Evolutionary conservation across 2,329 filamentous ascomycete species (phyloP).

Genomic region (Rutstroemia sp.): DNA sequence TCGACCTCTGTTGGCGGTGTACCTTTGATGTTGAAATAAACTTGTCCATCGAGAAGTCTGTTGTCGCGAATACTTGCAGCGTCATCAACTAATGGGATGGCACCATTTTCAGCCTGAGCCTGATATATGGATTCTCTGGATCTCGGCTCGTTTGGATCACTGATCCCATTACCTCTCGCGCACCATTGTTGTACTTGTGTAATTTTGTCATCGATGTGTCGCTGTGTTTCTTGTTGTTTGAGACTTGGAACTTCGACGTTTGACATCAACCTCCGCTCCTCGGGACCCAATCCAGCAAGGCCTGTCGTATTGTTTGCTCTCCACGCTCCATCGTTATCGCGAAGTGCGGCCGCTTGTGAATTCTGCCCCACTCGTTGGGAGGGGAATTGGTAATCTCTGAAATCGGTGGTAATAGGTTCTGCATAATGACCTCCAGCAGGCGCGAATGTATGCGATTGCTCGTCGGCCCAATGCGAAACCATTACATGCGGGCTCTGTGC

Average conservation of each 20-base stretch:
- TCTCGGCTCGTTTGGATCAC: conserved; percentile 17
- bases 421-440: conserved; percentile 9
- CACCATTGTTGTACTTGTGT: conserved; percentile 30
- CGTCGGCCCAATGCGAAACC: conserved; percentile 21
- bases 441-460: conserved; percentile 8
- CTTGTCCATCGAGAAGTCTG: conserved; percentile 24
- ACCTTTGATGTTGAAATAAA: conserved; percentile 24
- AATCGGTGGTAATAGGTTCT: neutral
- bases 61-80: conserved; percentile 28
- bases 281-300: conserved; percentile 25
- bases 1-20: conserved; percentile 19
- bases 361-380: conserved; percentile 5
- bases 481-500: conserved; percentile 21
- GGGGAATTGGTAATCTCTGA: conserved; percentile 12
- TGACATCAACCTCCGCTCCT: conserved; percentile 19
- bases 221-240: conserved; percentile 27
- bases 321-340: conserved; percentile 25
- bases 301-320: conserved; percentile 18
- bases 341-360: conserved; percentile 10
- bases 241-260: conserved; percentile 23
- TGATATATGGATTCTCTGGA: conserved; percentile 18
- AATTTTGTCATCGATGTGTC: conserved; percentile 26
- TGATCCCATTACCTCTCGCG: conserved; percentile 19
- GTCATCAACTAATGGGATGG: conserved; percentile 24
- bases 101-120: conserved; percentile 14